phyloP scores from a whole-genome alignment of 2,329 filamentous ascomycete species.

The Gnomoniopsis smithogilvyi region DNA sequence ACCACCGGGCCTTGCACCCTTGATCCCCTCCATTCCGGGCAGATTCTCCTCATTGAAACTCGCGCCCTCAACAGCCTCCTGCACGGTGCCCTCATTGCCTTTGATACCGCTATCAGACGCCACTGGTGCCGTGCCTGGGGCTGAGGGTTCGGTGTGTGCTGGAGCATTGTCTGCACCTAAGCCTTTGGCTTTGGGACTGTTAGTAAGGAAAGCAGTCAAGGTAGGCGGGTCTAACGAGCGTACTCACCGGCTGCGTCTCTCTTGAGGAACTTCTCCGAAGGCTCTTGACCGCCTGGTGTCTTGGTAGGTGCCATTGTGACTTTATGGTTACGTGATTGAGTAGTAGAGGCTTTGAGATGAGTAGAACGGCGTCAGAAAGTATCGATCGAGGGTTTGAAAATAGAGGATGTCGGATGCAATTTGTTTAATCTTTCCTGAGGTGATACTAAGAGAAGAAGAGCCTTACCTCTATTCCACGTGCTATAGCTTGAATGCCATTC shows the following conservation, averaged over 20 bases:
- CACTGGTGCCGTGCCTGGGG: slow-evolving; percentile 13
- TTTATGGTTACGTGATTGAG: too few species aligned
- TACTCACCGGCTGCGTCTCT: slow-evolving; percentile 4
- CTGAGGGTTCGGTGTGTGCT: slow-evolving; percentile 8
- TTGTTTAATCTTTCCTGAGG: too few species aligned
- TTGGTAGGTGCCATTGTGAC: slow-evolving; percentile 12
- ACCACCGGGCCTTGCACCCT: slow-evolving; percentile 2
- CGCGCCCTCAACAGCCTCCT: slow-evolving; percentile 2
- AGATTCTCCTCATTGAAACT: slow-evolving; percentile 6
- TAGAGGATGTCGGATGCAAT: too few species aligned
- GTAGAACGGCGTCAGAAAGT: too few species aligned
- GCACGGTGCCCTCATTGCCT: not conserved
- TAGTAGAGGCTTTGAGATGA: not conserved
- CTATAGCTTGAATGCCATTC: not conserved
- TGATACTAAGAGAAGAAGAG: too few species aligned
- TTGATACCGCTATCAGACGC: slow-evolving; percentile 16
- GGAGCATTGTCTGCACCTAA: slow-evolving; percentile 12
- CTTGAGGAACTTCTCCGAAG: slow-evolving; percentile 16
- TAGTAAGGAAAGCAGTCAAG: too few species aligned
- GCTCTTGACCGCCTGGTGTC: slow-evolving; percentile 14
- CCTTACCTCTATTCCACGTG: too few species aligned
- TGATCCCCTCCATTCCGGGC: slow-evolving; percentile 1
- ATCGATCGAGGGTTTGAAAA: too few species aligned
- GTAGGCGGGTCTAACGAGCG: not conserved
- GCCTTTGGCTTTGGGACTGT: slow-evolving; percentile 2